Conservation (phyloP, 1,284 basidiomycete genomes). For the Thelephora terrestris region DNA sequence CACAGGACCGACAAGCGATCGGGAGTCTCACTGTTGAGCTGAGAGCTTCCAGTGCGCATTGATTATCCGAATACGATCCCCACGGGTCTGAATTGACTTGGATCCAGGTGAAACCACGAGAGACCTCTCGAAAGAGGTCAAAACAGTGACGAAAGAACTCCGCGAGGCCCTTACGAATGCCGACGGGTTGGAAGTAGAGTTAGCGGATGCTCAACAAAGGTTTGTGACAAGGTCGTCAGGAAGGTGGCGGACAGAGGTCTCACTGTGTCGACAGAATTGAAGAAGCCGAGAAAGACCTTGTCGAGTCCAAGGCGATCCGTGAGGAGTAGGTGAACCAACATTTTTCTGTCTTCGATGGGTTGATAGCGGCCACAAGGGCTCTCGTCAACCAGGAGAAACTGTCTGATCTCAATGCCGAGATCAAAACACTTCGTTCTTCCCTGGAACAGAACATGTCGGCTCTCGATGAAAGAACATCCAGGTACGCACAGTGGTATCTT, state of each 20-base stretch:
- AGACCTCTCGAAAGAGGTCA: conserved; percentile 11
- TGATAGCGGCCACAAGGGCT: background rate
- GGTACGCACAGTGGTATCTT: conserved; percentile 3
- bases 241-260: too few relatives aligned
- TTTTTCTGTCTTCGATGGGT: background rate
- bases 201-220: conserved; percentile 12
- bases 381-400: conserved; percentile 6
- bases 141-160: conserved; percentile 9
- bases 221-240: background rate
- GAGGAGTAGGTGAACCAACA: too few relatives aligned
- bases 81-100: conserved; percentile 11
- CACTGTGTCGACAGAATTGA: too few relatives aligned
- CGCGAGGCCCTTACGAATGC: conserved; percentile 10
- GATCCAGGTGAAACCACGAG: conserved; percentile 13
- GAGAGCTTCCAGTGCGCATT: conserved; percentile 12
- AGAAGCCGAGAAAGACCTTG: background rate
- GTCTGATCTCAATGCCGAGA: conserved; percentile 2
- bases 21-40: conserved; percentile 8
- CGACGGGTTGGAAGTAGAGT: conserved; percentile 14
- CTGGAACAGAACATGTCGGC: background rate
- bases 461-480: conserved; percentile 1
- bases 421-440: background rate
- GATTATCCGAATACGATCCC: conserved; percentile 8
- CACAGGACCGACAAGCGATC: conserved; percentile 15
- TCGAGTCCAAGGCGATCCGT: background rate